Base-by-base conservation (phyloP, 1,284 basidiomycete genomes). In the Ganoderma resinaceum region DNA sequence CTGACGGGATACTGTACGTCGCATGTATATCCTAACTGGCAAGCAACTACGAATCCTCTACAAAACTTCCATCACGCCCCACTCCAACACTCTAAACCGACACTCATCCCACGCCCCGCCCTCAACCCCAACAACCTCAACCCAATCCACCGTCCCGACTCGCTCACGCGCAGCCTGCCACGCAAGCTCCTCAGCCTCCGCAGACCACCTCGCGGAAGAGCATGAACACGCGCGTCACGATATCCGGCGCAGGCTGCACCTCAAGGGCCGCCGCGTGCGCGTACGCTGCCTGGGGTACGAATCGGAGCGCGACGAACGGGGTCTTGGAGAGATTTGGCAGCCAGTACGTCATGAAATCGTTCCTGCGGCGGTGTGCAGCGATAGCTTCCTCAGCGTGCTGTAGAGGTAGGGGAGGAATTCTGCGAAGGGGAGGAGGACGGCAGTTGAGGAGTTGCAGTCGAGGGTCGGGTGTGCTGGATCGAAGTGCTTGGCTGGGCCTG, bases 171-270 rank as follows among this genome's bases (percentile, higher is more conserved):
- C 75, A 0, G 59, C 66, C 2, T 23, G 31, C 80, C 79, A 80
- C 1, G 23, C 38, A 7, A 7, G 8, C 3, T 5, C 8, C n/a
- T 60, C 64, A 0, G 8, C 46, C 3, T 49, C 46, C 3, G 68
- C 71, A 69, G 2, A 68, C 42, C 3, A 85, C 74, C 3, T 81
- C 83, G 23, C 76, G 74, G 76, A 84, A 85, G 6, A 86, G 73
- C 81, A 86, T 83, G 69, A 85, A 85, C 3, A 86, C 77, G 6
- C 85, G 80, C 0, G 80, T 83, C 6, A 83, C 75, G 29, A 83
- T 77, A 64, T 84, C 83, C 16, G 85, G 85, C 26, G 67, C 33
- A 0, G 85, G 85, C 0, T 69, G 66, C 37, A 86, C 71, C 5
- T 72, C 72, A 35, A 85, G 75, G 1, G 75, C 77, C 0, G 83